A percentile compares a stretch with the other conserved stretches of the same genome.
Conservation (phyloP, 2,329 filamentous ascomycete species). For the Pleomassaria siparia region DNA sequence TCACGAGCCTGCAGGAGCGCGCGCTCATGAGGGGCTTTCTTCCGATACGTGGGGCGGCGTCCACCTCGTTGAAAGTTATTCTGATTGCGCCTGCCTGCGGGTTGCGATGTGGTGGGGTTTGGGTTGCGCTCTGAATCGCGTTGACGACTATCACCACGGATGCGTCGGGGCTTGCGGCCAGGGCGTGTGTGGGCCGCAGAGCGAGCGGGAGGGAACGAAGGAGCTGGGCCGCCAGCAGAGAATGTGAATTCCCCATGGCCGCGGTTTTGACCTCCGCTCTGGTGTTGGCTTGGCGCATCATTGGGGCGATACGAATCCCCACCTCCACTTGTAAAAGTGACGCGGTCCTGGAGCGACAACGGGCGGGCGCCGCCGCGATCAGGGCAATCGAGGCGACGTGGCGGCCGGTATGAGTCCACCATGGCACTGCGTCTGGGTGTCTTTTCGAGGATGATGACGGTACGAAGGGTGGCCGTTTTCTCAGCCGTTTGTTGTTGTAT, state of each 20-base stretch:
- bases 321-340: slow-evolving; percentile 29
- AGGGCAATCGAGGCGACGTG: neutral
- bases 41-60: slow-evolving; percentile 20
- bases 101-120: slow-evolving; percentile 4
- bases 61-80: slow-evolving; percentile 17
- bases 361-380: slow-evolving; percentile 1
- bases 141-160: slow-evolving; percentile 17
- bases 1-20: slow-evolving; percentile 47
- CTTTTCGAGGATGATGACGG: slow-evolving; percentile 7
- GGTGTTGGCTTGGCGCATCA: slow-evolving; percentile 17
- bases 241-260: slow-evolving; percentile 38
- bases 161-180: slow-evolving; percentile 4
- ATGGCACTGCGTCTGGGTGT: slow-evolving; percentile 8
- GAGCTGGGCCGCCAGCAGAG: slow-evolving; percentile 27
- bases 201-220: slow-evolving; percentile 31
- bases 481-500: slow-evolving; percentile 10
- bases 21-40: slow-evolving; percentile 46
- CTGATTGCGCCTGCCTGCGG: slow-evolving; percentile 20
- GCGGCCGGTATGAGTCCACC: slow-evolving; percentile 30
- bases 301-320: slow-evolving; percentile 8
- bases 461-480: neutral
- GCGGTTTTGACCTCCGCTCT: slow-evolving; percentile 14
- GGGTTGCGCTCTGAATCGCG: slow-evolving; percentile 15
- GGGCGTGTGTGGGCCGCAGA: slow-evolving; percentile 13
- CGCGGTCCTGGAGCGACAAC: slow-evolving; percentile 26